phyloP scores from a whole-genome alignment of 1,284 basidiomycete genomes.

The Heterobasidion parviporum region DNA sequence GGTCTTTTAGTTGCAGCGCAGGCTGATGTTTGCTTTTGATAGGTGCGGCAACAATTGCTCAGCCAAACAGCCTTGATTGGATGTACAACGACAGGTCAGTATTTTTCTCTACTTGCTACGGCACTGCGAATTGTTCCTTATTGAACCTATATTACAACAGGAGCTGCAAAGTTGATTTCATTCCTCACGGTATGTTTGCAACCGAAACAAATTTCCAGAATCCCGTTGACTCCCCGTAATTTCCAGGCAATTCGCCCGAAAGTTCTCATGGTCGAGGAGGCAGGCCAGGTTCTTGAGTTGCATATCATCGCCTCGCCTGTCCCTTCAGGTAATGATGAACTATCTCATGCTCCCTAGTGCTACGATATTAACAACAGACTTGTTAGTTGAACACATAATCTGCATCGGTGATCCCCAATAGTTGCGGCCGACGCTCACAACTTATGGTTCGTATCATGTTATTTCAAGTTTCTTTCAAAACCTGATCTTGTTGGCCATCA shows the following conservation, averaged over 20 bases:
- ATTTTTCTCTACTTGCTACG: background rate
- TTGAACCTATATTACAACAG: constrained; percentile 21
- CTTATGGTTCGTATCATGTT: constrained; percentile 35
- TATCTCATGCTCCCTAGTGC: too few relatives aligned
- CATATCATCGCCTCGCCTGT: constrained; percentile 59
- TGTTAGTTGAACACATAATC: constrained; percentile 47
- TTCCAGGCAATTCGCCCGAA: constrained; percentile 25
- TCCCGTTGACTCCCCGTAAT: background rate
- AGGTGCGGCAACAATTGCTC: constrained; percentile 37
- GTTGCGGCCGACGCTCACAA: constrained; percentile 58
- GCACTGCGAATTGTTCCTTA: background rate
- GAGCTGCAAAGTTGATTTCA: constrained; percentile 55
- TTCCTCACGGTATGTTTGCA: constrained; percentile 39
- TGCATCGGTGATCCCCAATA: constrained; percentile 67
- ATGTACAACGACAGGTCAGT: constrained; percentile 57
- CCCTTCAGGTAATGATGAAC: constrained; percentile 25
- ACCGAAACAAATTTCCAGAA: background rate
- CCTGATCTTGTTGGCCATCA: constrained; percentile 7
- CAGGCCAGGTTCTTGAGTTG: constrained; percentile 72
- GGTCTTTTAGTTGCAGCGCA: too few relatives aligned
- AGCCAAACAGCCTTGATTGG: constrained; percentile 51
- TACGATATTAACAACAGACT: background rate
- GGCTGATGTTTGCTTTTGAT: background rate
- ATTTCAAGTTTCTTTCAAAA: background rate
- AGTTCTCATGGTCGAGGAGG: constrained; percentile 36